Evolutionary conservation across 148 eudicot genomes (phyloP), one percentile per base, ranked within the genome.

Genomic region (Diospyros lotus): DNA sequence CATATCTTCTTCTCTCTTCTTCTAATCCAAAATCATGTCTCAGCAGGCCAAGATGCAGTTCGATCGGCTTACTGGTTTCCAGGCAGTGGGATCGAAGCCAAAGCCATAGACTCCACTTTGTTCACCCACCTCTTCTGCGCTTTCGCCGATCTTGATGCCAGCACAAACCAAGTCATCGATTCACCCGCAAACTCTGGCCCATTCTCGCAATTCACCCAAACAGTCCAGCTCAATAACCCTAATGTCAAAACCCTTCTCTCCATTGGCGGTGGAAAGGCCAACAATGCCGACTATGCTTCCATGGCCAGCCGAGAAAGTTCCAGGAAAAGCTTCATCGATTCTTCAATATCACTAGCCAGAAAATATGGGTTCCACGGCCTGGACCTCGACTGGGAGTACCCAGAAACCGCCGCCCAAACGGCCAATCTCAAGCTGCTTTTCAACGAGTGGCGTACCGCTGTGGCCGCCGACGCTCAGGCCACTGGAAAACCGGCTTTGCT

Each of bases 91-190:
- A 50, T 89, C 0, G 15, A 72, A 1, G 72, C 77, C n/a, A 67
- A 85, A 0, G 75, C 67, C 76, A 89, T 91, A 7, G 78, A 91
- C 58, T 77, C 96, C 41, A 83, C 91, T 42, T 86, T 87, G 43
- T 91, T 91, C 86, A 89, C 96, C 42, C 93, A 89, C 63, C 85
- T 91, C 66, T 84, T 91, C 44, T 89, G 87, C 64, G 93, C 93
- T 51, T 91, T 91, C 41, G 93, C 91, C 4, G 38, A 69, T 42
- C 81, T 91, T 15, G 56, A 89, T 61, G 48, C 81, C 38, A 39
- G 58, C 15, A 85, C 88, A 28, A 41, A 76, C 58, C 85, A 74
- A 42, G 61, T 85, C 73, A 74, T 76, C 0, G 62, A 88, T 51
- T 50, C 89, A 17, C 7, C 86, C 17, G 69, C 80, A 45, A 58